A percentile compares a stretch with the other conserved stretches of the same genome.
Evolutionary conservation across 208 protist species (phyloP).

Genomic region (Wallacemonas sp.): DNA sequence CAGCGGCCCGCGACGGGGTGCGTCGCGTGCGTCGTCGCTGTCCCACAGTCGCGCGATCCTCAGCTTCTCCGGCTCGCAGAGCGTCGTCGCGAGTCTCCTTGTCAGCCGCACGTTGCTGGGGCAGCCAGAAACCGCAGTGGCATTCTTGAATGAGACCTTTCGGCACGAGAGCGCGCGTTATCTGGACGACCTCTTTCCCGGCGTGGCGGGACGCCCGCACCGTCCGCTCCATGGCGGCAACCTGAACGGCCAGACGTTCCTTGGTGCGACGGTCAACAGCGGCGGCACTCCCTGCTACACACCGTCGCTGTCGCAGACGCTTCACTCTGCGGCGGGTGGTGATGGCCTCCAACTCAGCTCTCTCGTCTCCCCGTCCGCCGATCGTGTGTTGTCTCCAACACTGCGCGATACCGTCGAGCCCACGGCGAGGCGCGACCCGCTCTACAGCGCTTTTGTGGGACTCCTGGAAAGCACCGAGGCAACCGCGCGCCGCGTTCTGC

Average conservation of each 20-base stretch:
- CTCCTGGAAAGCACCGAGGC: constrained; percentile 65
- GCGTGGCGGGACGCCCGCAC: neutral
- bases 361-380: neutral
- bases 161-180: neutral
- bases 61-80: neutral
- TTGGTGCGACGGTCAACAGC: neutral
- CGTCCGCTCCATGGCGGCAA: too few relatives aligned
- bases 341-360: too few relatives aligned
- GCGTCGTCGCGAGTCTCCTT: neutral
- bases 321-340: too few relatives aligned
- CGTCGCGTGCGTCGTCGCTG: neutral
- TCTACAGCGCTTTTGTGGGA: constrained; percentile 35
- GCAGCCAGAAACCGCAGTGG: constrained; percentile 2
- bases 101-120: constrained; percentile 2
- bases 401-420: neutral
- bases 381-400: neutral
- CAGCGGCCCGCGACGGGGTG: neutral
- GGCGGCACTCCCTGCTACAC: neutral
- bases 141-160: neutral
- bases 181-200: constrained; percentile 3
- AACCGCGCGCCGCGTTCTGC: constrained; percentile 51
- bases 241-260: neutral
- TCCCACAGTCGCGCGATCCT: neutral
- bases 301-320: too few relatives aligned
- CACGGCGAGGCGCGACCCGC: neutral